Evolutionary conservation across 805 yeast species (phyloP), one percentile per base, ranked within the genome.

Genomic region (Wickerhamomyces ciferrii): DNA sequence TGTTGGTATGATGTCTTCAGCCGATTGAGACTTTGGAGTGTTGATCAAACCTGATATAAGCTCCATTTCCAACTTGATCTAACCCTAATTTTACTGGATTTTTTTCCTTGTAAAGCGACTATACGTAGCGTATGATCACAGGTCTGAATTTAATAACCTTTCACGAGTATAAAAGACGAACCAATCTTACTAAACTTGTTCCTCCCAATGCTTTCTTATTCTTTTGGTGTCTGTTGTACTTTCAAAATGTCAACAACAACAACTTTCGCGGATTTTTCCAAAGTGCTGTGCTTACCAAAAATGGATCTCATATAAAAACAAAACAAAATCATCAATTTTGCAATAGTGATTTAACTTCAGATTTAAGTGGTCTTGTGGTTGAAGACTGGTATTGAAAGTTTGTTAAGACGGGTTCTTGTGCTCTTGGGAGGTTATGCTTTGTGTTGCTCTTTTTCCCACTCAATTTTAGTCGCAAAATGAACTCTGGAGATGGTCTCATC

Each of bases 1-100:
- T 5, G 94, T 88, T 6, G 92, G 81, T 49, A 94, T 92, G 14
- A 96, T 85, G 59, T 87, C 96, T 55, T 84, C 88, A 4, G 82
- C 92, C 9, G 80, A 69, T 58, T 72, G 83, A 7, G 65, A 69
- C 55, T 75, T 77, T 21, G 82, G 83, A 53, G 66, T 70, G 50
- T 62, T 66, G 49, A 71, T 68, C 37, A 71, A 53, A 15, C 74
- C 74, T 34, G 67, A 69, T 44, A 71, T 62, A 40, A 69, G 43
- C 46, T 70, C 74, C 75, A 71, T 70, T 7, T 7, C 21, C 17
- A 5, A 20, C 13, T 3, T 10, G 13, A 14, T 21, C 18, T 5
- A 20, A 17, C 25, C 17, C 11, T 7, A 6, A 25, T 18, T 25
- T 9, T 13, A 34, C 18, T 21, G 5, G 5, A 8, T 29, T 13